These are phyloP conservation scores for Asclepias syriaca DNA, from an alignment of 257 asterid genomes.

Conservation along the genomic window DNA sequence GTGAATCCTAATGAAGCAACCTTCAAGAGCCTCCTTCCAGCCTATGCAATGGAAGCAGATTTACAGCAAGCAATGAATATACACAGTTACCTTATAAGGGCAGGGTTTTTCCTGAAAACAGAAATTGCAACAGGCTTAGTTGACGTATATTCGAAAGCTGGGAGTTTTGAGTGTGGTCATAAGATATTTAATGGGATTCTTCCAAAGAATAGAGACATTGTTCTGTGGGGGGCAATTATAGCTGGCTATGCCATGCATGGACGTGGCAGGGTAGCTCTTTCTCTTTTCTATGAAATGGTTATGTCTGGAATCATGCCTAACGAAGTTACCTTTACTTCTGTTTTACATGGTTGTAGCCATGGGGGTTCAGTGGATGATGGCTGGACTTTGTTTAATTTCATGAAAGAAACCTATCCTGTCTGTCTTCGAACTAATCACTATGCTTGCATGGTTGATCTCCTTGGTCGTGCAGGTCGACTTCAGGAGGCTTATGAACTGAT, in stretches of 20 bases:
- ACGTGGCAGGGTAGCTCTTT: slow-evolving; percentile 49
- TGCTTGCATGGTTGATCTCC: slow-evolving; percentile 92
- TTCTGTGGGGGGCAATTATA: slow-evolving; percentile 77
- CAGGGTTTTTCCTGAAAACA: slow-evolving; percentile 58
- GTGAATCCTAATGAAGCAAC: slow-evolving; percentile 76
- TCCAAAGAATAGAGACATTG: slow-evolving; percentile 52
- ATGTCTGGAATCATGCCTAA: slow-evolving; percentile 64
- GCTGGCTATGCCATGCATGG: slow-evolving; percentile 84
- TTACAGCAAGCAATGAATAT: slow-evolving; percentile 56
- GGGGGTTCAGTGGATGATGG: slow-evolving; percentile 87
- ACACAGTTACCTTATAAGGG: slow-evolving; percentile 60
- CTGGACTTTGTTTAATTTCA: slow-evolving; percentile 48
- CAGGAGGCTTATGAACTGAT: slow-evolving; percentile 63
- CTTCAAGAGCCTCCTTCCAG: slow-evolving; percentile 80
- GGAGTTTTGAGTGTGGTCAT: slow-evolving; percentile 55
- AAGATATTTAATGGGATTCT: slow-evolving; percentile 44
- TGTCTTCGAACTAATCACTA: slow-evolving; percentile 56
- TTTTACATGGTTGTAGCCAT: slow-evolving; percentile 82
- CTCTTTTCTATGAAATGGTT: slow-evolving; percentile 76
- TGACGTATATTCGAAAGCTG: slow-evolving; percentile 75
- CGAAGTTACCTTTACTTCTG: slow-evolving; percentile 78
- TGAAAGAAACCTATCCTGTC: slow-evolving; percentile 38
- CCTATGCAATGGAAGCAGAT: slow-evolving; percentile 72
- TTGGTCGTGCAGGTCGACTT: slow-evolving; percentile 84
- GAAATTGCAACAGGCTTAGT: slow-evolving; percentile 71